Percentiles rank a stretch among this genome's conserved stretches.
Evolutionary conservation across 2,329 filamentous ascomycete genomes (phyloP).

Genomic region (Verruconis gallopava): DNA sequence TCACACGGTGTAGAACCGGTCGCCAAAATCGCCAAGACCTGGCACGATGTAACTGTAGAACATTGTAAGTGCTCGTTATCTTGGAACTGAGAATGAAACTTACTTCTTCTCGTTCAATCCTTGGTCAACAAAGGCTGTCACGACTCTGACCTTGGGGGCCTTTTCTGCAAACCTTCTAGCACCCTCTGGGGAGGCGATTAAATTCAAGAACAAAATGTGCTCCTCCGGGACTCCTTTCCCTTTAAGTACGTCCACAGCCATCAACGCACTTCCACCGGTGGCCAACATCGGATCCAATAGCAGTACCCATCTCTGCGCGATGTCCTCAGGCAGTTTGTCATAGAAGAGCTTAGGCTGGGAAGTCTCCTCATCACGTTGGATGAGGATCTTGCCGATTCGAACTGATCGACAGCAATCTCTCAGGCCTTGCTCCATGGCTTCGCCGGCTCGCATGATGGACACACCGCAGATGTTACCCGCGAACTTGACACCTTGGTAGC

Average conservation of each 20-base stretch:
- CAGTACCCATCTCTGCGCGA: slow-evolving; percentile 82
- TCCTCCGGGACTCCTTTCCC: slow-evolving; percentile 86
- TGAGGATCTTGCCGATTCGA: slow-evolving; percentile 94
- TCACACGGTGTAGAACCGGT: slow-evolving; percentile 87
- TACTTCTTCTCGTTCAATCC: slow-evolving; percentile 98
- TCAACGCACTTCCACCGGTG: slow-evolving; percentile 87
- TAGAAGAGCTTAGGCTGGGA: slow-evolving; percentile 88
- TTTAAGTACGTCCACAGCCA: slow-evolving; percentile 91
- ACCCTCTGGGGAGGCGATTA: slow-evolving; percentile 94
- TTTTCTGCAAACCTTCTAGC: slow-evolving; percentile 78
- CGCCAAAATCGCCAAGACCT: slow-evolving; percentile 87
- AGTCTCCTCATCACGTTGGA: slow-evolving; percentile 94
- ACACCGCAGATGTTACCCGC: slow-evolving; percentile 98
- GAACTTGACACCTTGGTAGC: slow-evolving; percentile 85
- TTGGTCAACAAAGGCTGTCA: slow-evolving; percentile 92
- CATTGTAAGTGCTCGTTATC: slow-evolving; percentile 14
- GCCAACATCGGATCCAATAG: slow-evolving; percentile 98
- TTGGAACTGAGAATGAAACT: slow-evolving; percentile 22
- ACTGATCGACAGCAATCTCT: slow-evolving; percentile 97
- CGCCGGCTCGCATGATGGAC: slow-evolving; percentile 94
- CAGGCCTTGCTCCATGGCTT: slow-evolving; percentile 96
- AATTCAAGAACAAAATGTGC: slow-evolving; percentile 86
- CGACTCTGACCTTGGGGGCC: slow-evolving; percentile 79
- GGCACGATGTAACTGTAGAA: slow-evolving; percentile 79
- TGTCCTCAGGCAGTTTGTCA: slow-evolving; percentile 92